These are phyloP conservation scores for Adenanthera pavonina DNA, from an alignment of 306 rosid genomes.

Conservation along the genomic window DNA sequence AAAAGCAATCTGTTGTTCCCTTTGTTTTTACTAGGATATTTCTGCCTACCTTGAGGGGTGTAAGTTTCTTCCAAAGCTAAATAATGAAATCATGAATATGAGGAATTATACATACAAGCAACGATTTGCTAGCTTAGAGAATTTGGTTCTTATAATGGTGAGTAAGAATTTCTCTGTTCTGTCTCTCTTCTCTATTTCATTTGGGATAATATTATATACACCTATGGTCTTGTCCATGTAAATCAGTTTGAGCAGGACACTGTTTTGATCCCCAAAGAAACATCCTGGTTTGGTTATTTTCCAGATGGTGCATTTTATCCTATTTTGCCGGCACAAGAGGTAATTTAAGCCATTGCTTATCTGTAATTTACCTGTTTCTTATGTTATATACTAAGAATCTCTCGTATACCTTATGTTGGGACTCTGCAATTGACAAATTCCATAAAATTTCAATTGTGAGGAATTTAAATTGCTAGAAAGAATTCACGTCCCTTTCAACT, in stretches of 20 bases:
- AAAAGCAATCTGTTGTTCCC: conserved; percentile 4
- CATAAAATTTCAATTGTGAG: too few relatives aligned
- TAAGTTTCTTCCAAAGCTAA: conserved; percentile 79
- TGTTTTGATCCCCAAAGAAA: conserved; percentile 70
- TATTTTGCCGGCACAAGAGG: conserved; percentile 65
- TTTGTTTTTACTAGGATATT: conserved; percentile 56
- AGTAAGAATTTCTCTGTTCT: conserved; percentile 42
- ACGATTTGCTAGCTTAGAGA: conserved; percentile 77
- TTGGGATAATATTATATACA: not conserved
- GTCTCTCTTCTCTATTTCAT: conserved; percentile 26
- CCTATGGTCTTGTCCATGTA: conserved; percentile 11
- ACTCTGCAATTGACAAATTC: too few relatives aligned
- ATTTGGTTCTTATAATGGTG: conserved; percentile 83
- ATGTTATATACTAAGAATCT: not conserved
- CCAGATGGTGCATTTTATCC: conserved; percentile 66
- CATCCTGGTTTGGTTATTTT: conserved; percentile 79
- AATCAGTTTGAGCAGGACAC: conserved; percentile 69
- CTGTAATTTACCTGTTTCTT: conserved; percentile 1
- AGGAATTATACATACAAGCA: conserved; percentile 69
- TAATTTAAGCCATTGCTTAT: conserved; percentile 36
- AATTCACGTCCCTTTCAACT: too few relatives aligned
- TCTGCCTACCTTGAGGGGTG: conserved; percentile 64
- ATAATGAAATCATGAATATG: conserved; percentile 60
- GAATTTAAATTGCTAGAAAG: too few relatives aligned
- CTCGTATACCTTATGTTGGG: not conserved